Evolutionary conservation across 169 alveolate species (phyloP), one percentile per base, ranked within the genome.

Genomic region (Eimeria maxima): DNA sequence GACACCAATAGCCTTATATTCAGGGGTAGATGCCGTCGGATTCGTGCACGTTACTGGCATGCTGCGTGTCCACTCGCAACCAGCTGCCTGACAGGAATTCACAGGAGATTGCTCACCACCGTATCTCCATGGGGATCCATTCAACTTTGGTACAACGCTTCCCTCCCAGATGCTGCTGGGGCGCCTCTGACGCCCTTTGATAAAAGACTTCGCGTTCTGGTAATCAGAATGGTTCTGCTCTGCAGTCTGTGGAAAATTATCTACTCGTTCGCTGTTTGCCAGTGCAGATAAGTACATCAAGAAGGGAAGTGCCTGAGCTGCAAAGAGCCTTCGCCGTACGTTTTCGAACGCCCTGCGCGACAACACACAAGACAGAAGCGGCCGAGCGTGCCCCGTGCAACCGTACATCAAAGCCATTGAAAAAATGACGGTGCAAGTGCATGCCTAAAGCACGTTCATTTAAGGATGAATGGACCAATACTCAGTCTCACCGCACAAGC

Each of bases 261-360:
- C 33, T 29, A 83, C 91, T 14, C 69, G 91, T 42, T 53, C 83
- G 81, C 93, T 87, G 83, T 87, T 87, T 22, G 93, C 80, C 60
- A 87, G 63, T 20, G 33, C 73, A 4, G 93, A 87, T 38, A 87
- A 55, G 18, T 87, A 87, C 71, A 87, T 42, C 83, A 87, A 47
- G 22, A 60, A 63, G 0, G 93, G 93, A 18, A 87, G 47, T 24
- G 44, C 93, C 81, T 87, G 81, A 29, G 93, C 22, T 42, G 93
- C 71, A 45, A 87, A 87, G 63, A 87, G 83, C 83, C 65, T 24
- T 14, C 93, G 78, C 24, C 93, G 24, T 42, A 87, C 57, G 53
- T 87, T 87, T 42, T 87, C 93, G 65, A 87, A 87, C n/a, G 93
- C 78, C 93, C 93, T 87, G 53, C 4, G 83, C 55, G 18, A 73